Conservation (phyloP, 2,329 filamentous ascomycete species). For the Ophiostoma tasmaniense region DNA sequence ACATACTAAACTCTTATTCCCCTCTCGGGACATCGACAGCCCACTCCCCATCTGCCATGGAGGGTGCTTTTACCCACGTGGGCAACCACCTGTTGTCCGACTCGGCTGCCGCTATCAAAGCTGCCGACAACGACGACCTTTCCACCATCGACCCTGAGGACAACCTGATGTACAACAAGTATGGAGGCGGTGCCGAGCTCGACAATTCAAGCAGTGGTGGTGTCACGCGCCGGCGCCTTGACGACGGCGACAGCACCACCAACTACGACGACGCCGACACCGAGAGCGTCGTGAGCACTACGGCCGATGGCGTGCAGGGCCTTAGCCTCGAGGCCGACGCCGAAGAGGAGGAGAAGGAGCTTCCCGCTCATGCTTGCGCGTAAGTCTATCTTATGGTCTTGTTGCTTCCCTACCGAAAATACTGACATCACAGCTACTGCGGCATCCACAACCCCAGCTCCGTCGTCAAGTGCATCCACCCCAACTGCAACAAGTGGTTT, state of each 20-base stretch:
- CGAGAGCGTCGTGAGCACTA: conserved; percentile 68
- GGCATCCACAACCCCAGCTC: conserved; percentile 93
- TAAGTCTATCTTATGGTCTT: conserved; percentile 45
- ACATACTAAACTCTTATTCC: neutral
- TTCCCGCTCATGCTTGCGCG: conserved; percentile 93
- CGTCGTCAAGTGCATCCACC: conserved; percentile 91
- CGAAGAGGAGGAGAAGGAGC: conserved; percentile 75
- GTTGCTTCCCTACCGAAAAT: too few relatives aligned
- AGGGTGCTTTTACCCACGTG: conserved; percentile 73
- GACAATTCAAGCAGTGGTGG: conserved; percentile 27
- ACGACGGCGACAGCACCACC: conserved; percentile 85
- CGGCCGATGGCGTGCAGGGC: conserved; percentile 66
- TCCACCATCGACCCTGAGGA: conserved; percentile 69
- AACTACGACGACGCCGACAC: conserved; percentile 73
- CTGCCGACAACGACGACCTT: conserved; percentile 66
- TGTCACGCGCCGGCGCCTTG: conserved; percentile 40
- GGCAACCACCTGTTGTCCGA: conserved; percentile 81
- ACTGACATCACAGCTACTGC: conserved; percentile 61
- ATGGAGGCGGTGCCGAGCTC: conserved; percentile 48
- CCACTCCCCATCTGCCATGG: conserved; percentile 46
- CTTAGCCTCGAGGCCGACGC: conserved; percentile 46
- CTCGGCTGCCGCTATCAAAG: conserved; percentile 79
- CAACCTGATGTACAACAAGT: conserved; percentile 66
- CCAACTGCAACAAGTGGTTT: conserved; percentile 98
- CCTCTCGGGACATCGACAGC: neutral